A percentile compares a stretch with the other conserved stretches of the same genome.
Evolutionary conservation across 805 yeast species (phyloP).

Genomic region (Cyberlindnera japonica): DNA sequence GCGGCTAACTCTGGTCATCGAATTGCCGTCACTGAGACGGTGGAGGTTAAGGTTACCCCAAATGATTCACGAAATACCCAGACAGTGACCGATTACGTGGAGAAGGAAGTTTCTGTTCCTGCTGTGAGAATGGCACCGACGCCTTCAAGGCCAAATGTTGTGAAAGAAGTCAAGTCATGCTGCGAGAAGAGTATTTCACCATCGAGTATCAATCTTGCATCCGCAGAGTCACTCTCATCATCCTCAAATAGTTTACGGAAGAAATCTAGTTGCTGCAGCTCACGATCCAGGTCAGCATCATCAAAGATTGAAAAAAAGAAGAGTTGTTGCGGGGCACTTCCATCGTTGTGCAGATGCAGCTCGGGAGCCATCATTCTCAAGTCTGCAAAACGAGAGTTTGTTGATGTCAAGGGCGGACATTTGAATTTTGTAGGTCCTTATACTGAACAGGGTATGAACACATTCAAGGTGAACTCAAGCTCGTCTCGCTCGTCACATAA

Average conservation of each 20-base stretch:
- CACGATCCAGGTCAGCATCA: not conserved
- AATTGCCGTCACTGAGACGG: conserved; percentile 28
- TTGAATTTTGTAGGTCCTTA: conserved; percentile 27
- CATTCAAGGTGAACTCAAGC: conserved; percentile 12
- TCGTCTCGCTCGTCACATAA: conserved; percentile 7
- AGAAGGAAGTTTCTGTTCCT: not conserved
- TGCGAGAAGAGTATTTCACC: not conserved
- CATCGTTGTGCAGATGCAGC: conserved; percentile 12
- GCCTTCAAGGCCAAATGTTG: not conserved
- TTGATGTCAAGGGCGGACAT: conserved; percentile 26
- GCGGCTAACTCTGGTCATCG: conserved; percentile 39
- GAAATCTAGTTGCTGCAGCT: not conserved
- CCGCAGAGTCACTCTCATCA: not conserved
- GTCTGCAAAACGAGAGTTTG: conserved; percentile 27
- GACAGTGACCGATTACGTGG: not conserved
- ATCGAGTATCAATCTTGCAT: not conserved
- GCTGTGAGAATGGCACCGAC: not conserved
- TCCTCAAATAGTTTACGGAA: not conserved
- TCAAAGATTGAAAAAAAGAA: not conserved
- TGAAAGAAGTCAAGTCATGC: not conserved
- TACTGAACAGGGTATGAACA: conserved; percentile 17
- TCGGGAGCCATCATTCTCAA: conserved; percentile 22
- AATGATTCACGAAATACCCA: not conserved
- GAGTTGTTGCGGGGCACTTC: not conserved
- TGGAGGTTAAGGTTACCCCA: conserved; percentile 1